Evolutionary conservation across 192 early-diverging fungal genomes (phyloP).

Genomic region (Coemansia sp.): DNA sequence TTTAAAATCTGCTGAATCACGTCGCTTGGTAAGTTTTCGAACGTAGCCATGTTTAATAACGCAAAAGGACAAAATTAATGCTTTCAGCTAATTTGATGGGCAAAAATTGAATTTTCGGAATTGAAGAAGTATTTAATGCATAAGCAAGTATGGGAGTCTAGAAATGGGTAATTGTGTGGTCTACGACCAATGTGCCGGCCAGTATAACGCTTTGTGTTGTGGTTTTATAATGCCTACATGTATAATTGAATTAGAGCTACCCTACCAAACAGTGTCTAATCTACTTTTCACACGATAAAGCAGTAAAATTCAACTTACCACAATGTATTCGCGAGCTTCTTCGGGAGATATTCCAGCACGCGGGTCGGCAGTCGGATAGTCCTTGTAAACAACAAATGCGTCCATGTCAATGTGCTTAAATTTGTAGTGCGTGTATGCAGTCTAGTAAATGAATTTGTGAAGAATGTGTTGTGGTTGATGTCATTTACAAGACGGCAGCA

Average conservation of each 20-base stretch:
- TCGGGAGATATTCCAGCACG: conserved; percentile 18
- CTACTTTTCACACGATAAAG: too few relatives aligned
- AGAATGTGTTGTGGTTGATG: neutral
- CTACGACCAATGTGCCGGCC: too few relatives aligned
- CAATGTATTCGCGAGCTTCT: conserved; percentile 24
- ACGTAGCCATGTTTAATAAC: neutral
- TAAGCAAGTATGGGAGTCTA: too few relatives aligned
- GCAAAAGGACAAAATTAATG: too few relatives aligned
- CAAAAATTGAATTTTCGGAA: too few relatives aligned
- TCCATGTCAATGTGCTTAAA: neutral
- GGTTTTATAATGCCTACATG: too few relatives aligned
- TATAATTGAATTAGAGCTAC: too few relatives aligned
- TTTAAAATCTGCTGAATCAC: neutral
- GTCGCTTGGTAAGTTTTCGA: neutral
- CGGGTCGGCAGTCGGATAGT: conserved; percentile 39
- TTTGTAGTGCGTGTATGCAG: neutral
- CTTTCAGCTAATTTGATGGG: too few relatives aligned
- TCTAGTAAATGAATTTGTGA: neutral
- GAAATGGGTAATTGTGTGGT: too few relatives aligned
- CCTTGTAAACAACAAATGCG: conserved; percentile 14
- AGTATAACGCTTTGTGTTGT: too few relatives aligned
- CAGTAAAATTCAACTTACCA: conserved; percentile 10
- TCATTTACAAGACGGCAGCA: neutral
- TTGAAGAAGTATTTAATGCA: too few relatives aligned
- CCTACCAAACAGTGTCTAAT: too few relatives aligned